Percentiles rank a stretch among this genome's conserved stretches.
Evolutionary conservation across 164 flowering plant species (phyloP).

Genomic region (Dillenia turbinata): DNA sequence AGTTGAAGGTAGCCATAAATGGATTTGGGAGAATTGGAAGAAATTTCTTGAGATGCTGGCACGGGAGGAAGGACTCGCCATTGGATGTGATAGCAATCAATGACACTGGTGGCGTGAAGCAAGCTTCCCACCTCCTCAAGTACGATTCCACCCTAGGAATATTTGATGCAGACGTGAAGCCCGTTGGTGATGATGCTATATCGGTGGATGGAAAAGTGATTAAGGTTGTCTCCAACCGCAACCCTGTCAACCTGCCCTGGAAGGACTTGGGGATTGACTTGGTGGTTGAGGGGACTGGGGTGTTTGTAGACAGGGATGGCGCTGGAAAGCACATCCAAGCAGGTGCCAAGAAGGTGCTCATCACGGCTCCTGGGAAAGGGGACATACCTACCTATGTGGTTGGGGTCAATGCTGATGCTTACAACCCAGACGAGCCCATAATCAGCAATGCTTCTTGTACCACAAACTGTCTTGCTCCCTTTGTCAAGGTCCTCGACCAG

Average conservation of each 20-base stretch:
- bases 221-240: conserved; percentile 79
- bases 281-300: conserved; percentile 97
- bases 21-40: conserved; percentile 98
- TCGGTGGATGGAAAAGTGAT: conserved; percentile 93
- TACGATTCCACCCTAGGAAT: conserved; percentile 97
- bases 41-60: conserved; percentile 99
- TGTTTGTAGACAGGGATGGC: conserved; percentile 93
- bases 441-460: conserved; percentile 97
- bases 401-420: conserved; percentile 82
- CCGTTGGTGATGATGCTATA: conserved; percentile 55
- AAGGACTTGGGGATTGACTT: conserved; percentile 75
- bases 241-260: conserved; percentile 91
- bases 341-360: conserved; percentile 97
- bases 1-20: conserved; percentile 94
- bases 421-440: conserved; percentile 61
- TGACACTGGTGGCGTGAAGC: conserved; percentile 96
- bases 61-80: conserved; percentile 91
- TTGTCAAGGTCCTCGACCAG: conserved; percentile 94
- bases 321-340: conserved; percentile 96
- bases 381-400: conserved; percentile 98
- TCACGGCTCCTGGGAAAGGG: conserved; percentile 88
- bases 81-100: conserved; percentile 88
- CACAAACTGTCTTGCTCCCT: conserved; percentile 97
- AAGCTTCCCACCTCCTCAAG: conserved; percentile 98
- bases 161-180: conserved; percentile 93